Evolutionary conservation across 805 yeast species (phyloP), one percentile per base, ranked within the genome.

Genomic region (Cyberlindnera mississippiensis): DNA sequence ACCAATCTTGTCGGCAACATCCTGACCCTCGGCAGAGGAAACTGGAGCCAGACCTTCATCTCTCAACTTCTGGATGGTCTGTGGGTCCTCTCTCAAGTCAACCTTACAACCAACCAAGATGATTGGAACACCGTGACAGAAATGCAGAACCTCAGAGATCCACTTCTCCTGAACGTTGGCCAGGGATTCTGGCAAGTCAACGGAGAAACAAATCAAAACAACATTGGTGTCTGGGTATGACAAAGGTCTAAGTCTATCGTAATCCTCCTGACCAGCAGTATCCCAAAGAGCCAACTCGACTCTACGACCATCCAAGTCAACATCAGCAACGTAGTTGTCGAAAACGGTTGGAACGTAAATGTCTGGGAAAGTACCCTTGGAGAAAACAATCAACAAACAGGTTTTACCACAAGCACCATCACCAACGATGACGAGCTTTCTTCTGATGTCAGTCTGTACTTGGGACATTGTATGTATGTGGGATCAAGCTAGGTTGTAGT

Each of bases 381-480:
- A 85, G 65, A 80, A 85, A 46, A 78, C 85, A 71, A 89, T 88
- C 65, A 88, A 75, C 57, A 88, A 72, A 77, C 96, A 89, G 7
- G 96, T 89, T 63, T 88, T 88, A 72, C 96, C 96, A 73, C 96
- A 89, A 44, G 96, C 96, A 79, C 96, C 96, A 66, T 88, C 96
- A 67, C 96, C 96, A 43, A 88, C 96, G 61, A 89, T 86, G 64
- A 89, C 96, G 61, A 88, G 76, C 69, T 88, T 88, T 71, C 84
- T 81, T 74, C 88, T 67, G 45, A 66, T 63, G 46, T 57, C 60
- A 42, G 61, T 47, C 38, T 48, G 60, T 19, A 45, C 39, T 43
- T 51, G 55, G 42, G 61, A 56, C 61, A 57, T 57, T 47, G 28
- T 48, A 34, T 36, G 33, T 37, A 6, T 24, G 17, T 27, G 32